These are phyloP conservation scores for Austropuccinia psidii DNA, from an alignment of 1,284 basidiomycete genomes.

Conservation along the genomic window DNA sequence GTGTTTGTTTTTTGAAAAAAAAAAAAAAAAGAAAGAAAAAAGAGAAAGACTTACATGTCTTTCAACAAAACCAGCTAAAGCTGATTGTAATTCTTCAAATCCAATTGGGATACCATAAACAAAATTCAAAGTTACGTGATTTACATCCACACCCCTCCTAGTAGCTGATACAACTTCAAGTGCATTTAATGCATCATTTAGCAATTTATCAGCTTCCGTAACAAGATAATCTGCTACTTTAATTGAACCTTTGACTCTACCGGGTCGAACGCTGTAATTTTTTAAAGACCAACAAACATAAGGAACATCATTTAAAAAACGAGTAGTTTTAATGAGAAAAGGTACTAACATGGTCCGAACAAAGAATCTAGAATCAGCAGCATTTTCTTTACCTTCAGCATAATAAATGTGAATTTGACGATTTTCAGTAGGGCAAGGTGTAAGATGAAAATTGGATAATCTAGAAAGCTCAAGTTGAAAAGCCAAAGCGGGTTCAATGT, in stretches of 20 bases:
- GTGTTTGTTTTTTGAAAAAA: neutral
- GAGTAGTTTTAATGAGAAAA: neutral
- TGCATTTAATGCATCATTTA: conserved; percentile 88
- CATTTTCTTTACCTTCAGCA: conserved; percentile 88
- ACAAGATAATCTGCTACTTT: conserved; percentile 93
- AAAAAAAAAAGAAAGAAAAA: neutral
- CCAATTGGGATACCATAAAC: conserved; percentile 91
- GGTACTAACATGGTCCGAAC: conserved; percentile 65
- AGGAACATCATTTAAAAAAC: neutral
- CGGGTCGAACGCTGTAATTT: conserved; percentile 64
- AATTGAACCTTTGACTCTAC: conserved; percentile 81
- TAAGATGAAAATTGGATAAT: conserved; percentile 92
- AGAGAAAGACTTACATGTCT: conserved; percentile 55
- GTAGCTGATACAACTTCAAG: conserved; percentile 83
- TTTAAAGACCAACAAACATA: neutral
- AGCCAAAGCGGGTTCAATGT: conserved; percentile 95
- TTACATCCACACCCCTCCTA: conserved; percentile 82
- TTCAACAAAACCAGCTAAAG: conserved; percentile 95
- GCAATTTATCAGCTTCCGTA: conserved; percentile 92
- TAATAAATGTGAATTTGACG: conserved; percentile 84
- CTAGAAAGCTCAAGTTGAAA: conserved; percentile 97
- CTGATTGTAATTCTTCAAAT: conserved; percentile 91
- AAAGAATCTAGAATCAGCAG: conserved; percentile 95
- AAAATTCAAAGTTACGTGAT: conserved; percentile 97
- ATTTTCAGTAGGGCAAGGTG: conserved; percentile 83